A percentile compares a stretch with the other conserved stretches of the same genome.
phyloP scores from a whole-genome alignment of 352 stramenopile genomes.

The Phytophthora colocasiae region DNA sequence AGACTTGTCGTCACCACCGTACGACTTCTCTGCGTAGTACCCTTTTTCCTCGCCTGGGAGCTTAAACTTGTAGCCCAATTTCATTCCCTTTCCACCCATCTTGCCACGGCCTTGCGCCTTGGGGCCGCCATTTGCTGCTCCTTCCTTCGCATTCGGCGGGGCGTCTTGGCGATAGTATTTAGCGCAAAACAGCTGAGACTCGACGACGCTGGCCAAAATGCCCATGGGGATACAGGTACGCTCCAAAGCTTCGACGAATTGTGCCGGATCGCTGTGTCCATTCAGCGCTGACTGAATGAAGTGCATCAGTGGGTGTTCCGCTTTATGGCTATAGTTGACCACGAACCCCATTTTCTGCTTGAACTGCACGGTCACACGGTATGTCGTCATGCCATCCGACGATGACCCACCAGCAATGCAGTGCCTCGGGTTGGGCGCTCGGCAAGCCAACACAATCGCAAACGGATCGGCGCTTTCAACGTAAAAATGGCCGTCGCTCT shows the following conservation, averaged over 20 bases:
- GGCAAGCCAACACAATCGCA: slow-evolving; percentile 79
- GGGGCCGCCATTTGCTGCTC: slow-evolving; percentile 32
- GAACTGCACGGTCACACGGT: slow-evolving; percentile 85
- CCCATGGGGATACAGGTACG: slow-evolving; percentile 86
- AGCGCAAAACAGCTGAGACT: slow-evolving; percentile 84
- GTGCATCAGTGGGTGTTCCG: slow-evolving; percentile 84
- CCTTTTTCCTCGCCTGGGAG: slow-evolving; percentile 85
- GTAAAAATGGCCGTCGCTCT: slow-evolving; percentile 81
- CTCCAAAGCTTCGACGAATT: slow-evolving; percentile 84
- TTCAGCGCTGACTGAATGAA: slow-evolving; percentile 89
- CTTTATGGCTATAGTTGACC: slow-evolving; percentile 89
- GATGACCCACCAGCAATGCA: slow-evolving; percentile 77
- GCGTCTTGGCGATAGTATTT: slow-evolving; percentile 86
- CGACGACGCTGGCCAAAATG: slow-evolving; percentile 81
- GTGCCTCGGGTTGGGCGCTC: slow-evolving; percentile 72
- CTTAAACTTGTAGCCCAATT: slow-evolving; percentile 89
- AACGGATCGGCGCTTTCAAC: slow-evolving; percentile 89
- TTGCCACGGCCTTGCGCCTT: slow-evolving; percentile 72
- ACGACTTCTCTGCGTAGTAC: slow-evolving; percentile 88
- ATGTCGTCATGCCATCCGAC: slow-evolving; percentile 76
- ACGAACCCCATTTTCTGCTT: slow-evolving; percentile 91
- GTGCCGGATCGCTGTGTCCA: slow-evolving; percentile 76
- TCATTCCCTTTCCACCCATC: slow-evolving; percentile 88
- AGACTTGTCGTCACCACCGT: slow-evolving; percentile 86
- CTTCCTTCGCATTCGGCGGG: slow-evolving; percentile 47